Evolutionary conservation across 345 rosid species (phyloP).

Genomic region (Toxicodendron radicans): DNA sequence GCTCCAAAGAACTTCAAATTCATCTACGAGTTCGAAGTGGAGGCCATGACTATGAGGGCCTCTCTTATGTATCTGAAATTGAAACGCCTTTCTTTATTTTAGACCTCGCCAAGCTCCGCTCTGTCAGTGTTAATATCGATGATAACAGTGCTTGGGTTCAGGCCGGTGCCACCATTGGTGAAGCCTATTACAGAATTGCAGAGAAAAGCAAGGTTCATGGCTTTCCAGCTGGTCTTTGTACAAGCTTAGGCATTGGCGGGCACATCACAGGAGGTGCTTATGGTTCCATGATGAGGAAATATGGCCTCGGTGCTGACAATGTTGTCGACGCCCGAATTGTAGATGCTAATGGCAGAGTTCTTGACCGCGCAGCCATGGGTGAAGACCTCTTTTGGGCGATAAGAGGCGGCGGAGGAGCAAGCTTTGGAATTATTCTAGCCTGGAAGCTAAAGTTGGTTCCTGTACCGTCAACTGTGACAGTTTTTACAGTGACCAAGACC

Average conservation of each 20-base stretch:
- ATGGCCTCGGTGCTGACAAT: conserved; percentile 25
- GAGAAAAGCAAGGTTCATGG: conserved; percentile 26
- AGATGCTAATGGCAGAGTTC: conserved; percentile 21
- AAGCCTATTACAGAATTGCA: conserved; percentile 33
- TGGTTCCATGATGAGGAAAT: conserved; percentile 31
- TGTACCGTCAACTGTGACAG: conserved; percentile 27
- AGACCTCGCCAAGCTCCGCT: conserved; percentile 33
- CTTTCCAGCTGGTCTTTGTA: conserved; percentile 35
- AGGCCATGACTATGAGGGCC: conserved; percentile 41
- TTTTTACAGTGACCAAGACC: conserved; percentile 25
- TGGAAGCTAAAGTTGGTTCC: conserved; percentile 28
- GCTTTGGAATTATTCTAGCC: conserved; percentile 22
- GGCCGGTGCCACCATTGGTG: conserved; percentile 40
- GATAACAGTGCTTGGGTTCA: conserved; percentile 37
- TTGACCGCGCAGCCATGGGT: conserved; percentile 22
- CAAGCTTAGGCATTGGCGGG: conserved; percentile 34
- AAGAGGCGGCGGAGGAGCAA: conserved; percentile 28
- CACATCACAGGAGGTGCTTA: conserved; percentile 28
- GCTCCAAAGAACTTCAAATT: conserved; percentile 20
- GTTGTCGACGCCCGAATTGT: conserved; percentile 23
- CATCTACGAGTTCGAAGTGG: conserved; percentile 37
- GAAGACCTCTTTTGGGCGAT: conserved; percentile 34
- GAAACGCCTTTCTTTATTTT: conserved; percentile 33
- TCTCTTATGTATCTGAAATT: conserved; percentile 32
- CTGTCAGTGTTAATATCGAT: conserved; percentile 23